Evolutionary conservation across 345 rosid species (phyloP), one percentile per base, ranked within the genome.

Genomic region (Noccaea caerulescens): DNA sequence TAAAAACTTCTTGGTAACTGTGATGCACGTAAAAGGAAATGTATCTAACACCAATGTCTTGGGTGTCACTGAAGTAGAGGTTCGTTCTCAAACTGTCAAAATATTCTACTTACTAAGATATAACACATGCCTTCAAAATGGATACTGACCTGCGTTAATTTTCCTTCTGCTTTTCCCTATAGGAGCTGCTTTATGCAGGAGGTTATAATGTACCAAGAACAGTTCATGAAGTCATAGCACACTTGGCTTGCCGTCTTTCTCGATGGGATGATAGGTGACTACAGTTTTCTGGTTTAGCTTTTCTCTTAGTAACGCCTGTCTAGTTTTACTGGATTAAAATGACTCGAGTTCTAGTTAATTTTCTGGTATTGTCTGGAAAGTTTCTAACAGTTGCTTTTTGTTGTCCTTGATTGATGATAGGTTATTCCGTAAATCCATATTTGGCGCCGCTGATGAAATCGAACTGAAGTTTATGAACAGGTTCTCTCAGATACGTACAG

Each of bases 191-290:
- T 49, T 77, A 80, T 66, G 85, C 86, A 12, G 97, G 99, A 60
- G 97, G 99, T 44, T 87, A 80, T 71, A 87, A 86, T 79, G 78
- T 82, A 18, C 99, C 99, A 18, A 83, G 77, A 77, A 87, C 99
- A 16, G 91, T 81, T 67, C 99, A 94, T 78, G 99, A 91, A 80
- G 84, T 94, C 77, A 85, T 91, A 72, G 95, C 95, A 37, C 83
- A 76, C 49, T 80, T 94, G 72, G 93, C 95, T 71, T 76, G 82
- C 76, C 90, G 93, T 37, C 91, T 94, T 59, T 74, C 81, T 64
- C 86, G 96, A 45, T 94, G 99, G 99, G 99, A 94, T 86, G 97
- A 94, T 72, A 89, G 97, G 99, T 91, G 73, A 71, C 34, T 49
- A 43, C n/a, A 38, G 16, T 57, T 39, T 43, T 43, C 51, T 70